Percentiles rank a stretch among this genome's conserved stretches.
phyloP scores from a whole-genome alignment of 768 basidiomycete species.

The Boletus reticulatus region DNA sequence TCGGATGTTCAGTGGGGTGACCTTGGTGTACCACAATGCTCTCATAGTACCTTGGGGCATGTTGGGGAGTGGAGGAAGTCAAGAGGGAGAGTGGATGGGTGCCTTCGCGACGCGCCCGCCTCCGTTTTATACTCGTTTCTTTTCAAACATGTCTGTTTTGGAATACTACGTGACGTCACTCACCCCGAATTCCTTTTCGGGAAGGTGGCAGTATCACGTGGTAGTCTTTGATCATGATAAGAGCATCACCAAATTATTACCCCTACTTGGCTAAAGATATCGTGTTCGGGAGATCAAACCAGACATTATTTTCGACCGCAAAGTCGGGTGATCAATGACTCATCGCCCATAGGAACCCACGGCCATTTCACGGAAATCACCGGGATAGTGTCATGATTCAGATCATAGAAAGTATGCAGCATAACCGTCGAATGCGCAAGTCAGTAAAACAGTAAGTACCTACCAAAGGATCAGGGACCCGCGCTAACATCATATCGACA shows the following conservation, averaged over 20 bases:
- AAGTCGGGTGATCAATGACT: too few relatives aligned
- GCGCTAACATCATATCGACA: too few relatives aligned
- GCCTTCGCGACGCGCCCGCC: neutral
- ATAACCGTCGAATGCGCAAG: too few relatives aligned
- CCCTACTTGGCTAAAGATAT: too few relatives aligned
- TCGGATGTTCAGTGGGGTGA: constrained; percentile 27
- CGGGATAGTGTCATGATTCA: constrained; percentile 37
- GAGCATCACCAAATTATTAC: too few relatives aligned
- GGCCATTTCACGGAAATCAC: constrained; percentile 27
- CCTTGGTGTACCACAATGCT: constrained; percentile 70
- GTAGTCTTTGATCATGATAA: too few relatives aligned
- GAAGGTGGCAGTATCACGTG: constrained; percentile 12
- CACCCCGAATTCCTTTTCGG: constrained; percentile 10
- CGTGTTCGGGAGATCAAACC: too few relatives aligned
- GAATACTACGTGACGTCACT: constrained; percentile 28
- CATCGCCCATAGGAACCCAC: constrained; percentile 5
- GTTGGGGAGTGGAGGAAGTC: constrained; percentile 1
- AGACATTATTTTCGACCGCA: too few relatives aligned
- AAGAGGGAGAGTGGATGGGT: constrained; percentile 3
- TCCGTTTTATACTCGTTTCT: constrained; percentile 26
- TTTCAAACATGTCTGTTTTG: constrained; percentile 18
- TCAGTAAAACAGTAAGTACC: too few relatives aligned
- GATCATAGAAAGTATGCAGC: too few relatives aligned
- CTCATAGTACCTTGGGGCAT: constrained; percentile 69
- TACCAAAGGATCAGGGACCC: too few relatives aligned